Conservation (phyloP, 2,329 filamentous ascomycete genomes). For the Pseudogymnoascus sp. region DNA sequence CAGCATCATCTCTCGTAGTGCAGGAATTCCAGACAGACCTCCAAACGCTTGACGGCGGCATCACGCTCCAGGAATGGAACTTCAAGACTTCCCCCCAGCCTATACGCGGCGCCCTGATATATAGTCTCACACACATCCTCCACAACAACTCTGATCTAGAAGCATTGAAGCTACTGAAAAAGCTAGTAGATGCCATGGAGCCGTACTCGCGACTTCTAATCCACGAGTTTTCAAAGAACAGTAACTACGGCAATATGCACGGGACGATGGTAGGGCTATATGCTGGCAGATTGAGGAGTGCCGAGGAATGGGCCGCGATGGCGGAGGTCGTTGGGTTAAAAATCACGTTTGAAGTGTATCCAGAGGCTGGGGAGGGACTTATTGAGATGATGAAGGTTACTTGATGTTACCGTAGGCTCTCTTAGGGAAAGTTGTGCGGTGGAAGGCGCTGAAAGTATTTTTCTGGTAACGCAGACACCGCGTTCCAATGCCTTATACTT, state of each 20-base stretch:
- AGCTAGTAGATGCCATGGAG: conserved; percentile 30
- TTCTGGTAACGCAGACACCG: background rate
- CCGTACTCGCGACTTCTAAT: conserved; percentile 30
- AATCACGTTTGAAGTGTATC: conserved; percentile 32
- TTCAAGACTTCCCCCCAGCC: conserved; percentile 31
- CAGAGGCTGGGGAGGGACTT: conserved; percentile 28
- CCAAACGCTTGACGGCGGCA: conserved; percentile 14
- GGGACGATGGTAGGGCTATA: conserved; percentile 32
- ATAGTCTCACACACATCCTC: conserved; percentile 31
- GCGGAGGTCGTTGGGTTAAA: conserved; percentile 28
- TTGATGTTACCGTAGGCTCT: background rate
- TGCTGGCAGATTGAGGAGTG: conserved; percentile 30
- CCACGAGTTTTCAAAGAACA: conserved; percentile 32
- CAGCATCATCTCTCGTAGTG: conserved; percentile 26
- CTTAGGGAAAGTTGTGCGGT: background rate
- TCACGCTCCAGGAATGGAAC: conserved; percentile 31
- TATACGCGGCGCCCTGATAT: conserved; percentile 28
- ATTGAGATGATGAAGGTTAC: conserved; percentile 29
- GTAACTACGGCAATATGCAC: conserved; percentile 30
- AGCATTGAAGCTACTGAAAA: conserved; percentile 30
- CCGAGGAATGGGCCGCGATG: conserved; percentile 30
- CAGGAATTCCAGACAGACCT: conserved; percentile 33
- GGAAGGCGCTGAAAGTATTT: background rate
- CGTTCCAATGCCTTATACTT: background rate
- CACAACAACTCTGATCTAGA: conserved; percentile 33